Conservation (phyloP, 2,329 filamentous ascomycete genomes). For the Ophiostoma ips region DNA sequence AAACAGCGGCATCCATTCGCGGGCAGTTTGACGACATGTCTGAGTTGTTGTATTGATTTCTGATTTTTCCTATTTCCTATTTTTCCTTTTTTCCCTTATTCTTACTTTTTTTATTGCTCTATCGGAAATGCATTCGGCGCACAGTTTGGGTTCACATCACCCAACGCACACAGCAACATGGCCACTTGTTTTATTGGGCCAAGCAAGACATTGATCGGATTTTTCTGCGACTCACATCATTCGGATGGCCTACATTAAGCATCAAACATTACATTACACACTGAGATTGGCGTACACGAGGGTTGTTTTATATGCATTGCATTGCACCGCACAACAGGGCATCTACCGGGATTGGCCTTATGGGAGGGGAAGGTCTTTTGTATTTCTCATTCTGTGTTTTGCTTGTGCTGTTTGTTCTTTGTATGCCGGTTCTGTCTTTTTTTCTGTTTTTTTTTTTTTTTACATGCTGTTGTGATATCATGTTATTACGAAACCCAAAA, state of each 20-base stretch:
- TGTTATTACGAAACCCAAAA: slow-evolving; percentile 2
- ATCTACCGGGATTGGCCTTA: background rate
- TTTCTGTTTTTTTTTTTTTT: background rate
- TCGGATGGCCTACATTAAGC: background rate
- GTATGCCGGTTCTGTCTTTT: background rate
- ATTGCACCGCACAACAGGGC: background rate
- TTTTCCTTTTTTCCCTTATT: too few species aligned
- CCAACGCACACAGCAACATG: background rate
- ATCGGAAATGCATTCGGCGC: background rate
- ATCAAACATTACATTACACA: background rate
- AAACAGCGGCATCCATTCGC: too few species aligned
- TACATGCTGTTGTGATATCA: background rate
- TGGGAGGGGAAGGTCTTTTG: background rate
- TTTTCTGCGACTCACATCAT: background rate
- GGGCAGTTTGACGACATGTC: too few species aligned
- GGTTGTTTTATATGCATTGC: background rate
- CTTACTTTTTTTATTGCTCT: background rate
- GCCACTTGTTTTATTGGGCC: background rate
- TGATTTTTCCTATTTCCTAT: background rate
- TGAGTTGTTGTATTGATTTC: too few species aligned
- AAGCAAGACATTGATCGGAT: background rate
- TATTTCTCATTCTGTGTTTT: background rate
- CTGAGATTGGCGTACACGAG: slow-evolving; percentile 1
- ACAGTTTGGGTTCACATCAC: background rate
- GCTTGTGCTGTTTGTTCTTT: background rate